A percentile compares a stretch with the other conserved stretches of the same genome.
These are phyloP conservation scores for Inonotus obliquus DNA, from an alignment of 1,284 basidiomycete genomes.

Conservation along the genomic window DNA sequence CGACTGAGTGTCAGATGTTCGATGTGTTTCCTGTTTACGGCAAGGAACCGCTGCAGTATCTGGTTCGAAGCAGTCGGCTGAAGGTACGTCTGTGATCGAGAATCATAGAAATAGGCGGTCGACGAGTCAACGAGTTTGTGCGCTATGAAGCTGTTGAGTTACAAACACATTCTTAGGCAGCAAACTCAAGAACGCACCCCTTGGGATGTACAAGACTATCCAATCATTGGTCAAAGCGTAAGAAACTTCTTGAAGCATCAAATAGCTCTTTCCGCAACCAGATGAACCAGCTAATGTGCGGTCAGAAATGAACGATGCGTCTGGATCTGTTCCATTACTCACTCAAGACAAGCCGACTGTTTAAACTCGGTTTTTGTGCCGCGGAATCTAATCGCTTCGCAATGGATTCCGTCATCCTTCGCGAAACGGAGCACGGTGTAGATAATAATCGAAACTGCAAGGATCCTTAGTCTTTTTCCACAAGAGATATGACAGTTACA, in stretches of 20 bases:
- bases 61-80: conserved; percentile 67
- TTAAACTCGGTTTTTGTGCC: conserved; percentile 35
- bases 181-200: conserved; percentile 42
- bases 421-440: conserved; percentile 61
- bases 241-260: conserved; percentile 78
- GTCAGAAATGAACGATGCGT: conserved; percentile 12
- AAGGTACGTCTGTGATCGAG: conserved; percentile 71
- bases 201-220: conserved; percentile 88
- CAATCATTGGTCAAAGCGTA: conserved; percentile 70
- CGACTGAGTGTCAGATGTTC: conserved; percentile 35
- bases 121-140: conserved; percentile 78
- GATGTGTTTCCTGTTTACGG: conserved; percentile 47
- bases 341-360: conserved; percentile 60
- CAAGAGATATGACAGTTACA: not conserved
- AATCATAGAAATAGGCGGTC: conserved; percentile 70
- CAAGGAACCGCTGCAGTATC: conserved; percentile 52
- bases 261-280: conserved; percentile 82
- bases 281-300: conserved; percentile 55
- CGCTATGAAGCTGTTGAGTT: conserved; percentile 35
- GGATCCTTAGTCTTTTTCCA: not conserved
- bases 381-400: conserved; percentile 48
- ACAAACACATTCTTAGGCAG: not conserved
- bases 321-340: conserved; percentile 25
- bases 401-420: conserved; percentile 53
- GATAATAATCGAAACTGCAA: conserved; percentile 61